Base-by-base conservation (phyloP, 1,284 basidiomycete species). In the Agroathelia rolfsii region DNA sequence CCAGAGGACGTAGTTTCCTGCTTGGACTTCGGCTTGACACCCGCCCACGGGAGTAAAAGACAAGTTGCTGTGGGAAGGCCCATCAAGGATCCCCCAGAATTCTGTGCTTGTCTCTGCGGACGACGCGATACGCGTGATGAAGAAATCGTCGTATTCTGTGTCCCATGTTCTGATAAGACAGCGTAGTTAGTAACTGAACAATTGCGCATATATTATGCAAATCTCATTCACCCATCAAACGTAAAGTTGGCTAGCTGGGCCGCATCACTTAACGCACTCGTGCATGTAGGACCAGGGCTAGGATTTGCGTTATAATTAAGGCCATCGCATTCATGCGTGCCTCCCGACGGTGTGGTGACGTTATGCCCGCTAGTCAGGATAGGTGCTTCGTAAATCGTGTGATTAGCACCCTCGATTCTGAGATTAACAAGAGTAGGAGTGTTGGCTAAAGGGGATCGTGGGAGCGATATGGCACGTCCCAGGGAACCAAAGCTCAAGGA, bases 261-360 rank as follows among this genome's bases (percentile, higher is more conserved):
- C n/a, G n/a, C n/a, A n/a, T n/a, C n/a, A n/a, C n/a, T n/a, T n/a
- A n/a, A n/a, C n/a, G n/a, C n/a, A 35, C 51, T 58, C 3, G 57
- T 64, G 31, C 51, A 53, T 0, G 62, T 62, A 5, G 62, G 55
- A 6, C 60, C 61, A 5, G 61, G 55, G 9, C 33, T 35, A 5
- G 43, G 45, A 30, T 62, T 56, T 4, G 41, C 42, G n/a, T 47
- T 27, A 31, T 52, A 41, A 36, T 66, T 64, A 5, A 59, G 59
- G 8, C 62, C 61, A 42, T 64, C 58, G 45, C 62, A 65, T 15
- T 51, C 53, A 35, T 58, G 58, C 7, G 42, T 58, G 3, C 55
- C 61, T 6, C 56, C 59, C 8, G 50, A 53, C 14, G 44, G 34
- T 0, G 59, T 59, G 3, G 56, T 56, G 10, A 65, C 49, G 29